Percentiles rank a stretch among this genome's conserved stretches.
phyloP scores from a whole-genome alignment of 176 grass and related monocot genomes.

The Oryza longistaminata region DNA sequence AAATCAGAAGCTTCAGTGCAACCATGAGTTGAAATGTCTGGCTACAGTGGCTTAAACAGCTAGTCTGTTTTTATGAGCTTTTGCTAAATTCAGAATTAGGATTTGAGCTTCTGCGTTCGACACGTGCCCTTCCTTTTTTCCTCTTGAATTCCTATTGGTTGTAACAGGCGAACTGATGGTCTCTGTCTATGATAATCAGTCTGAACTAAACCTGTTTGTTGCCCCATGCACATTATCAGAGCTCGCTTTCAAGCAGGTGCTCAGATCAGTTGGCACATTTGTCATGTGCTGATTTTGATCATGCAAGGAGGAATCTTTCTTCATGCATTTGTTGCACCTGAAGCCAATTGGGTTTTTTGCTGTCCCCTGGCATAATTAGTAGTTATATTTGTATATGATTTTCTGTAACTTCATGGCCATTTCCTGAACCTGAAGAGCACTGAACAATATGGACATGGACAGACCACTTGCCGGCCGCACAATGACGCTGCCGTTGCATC shows the following conservation, averaged over 20 bases:
- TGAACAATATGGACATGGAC: constrained; percentile 21
- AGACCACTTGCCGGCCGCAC: constrained; percentile 19
- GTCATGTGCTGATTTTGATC: constrained; percentile 5
- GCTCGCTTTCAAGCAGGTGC: not conserved
- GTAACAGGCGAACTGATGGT: constrained; percentile 23
- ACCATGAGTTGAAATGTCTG: not conserved
- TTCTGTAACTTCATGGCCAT: not conserved
- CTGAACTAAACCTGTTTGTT: constrained; percentile 6
- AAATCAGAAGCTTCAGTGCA: constrained; percentile 7
- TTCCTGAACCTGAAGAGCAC: constrained; percentile 2
- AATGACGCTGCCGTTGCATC: not conserved
- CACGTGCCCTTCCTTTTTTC: not conserved
- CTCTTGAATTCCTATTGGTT: constrained; percentile 12
- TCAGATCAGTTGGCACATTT: constrained; percentile 8
- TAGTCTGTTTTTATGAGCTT: not conserved
- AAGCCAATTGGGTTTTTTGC: not conserved
- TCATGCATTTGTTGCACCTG: not conserved
- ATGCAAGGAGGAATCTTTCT: constrained; percentile 6
- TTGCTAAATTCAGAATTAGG: not conserved
- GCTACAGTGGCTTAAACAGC: not conserved
- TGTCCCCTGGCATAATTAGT: not conserved
- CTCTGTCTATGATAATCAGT: constrained; percentile 1
- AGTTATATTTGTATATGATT: not conserved
- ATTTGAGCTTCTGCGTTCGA: constrained; percentile 18
- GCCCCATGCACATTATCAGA: not conserved